Evolutionary conservation across 495 filamentous ascomycete genomes (phyloP), one percentile per base, ranked within the genome.

Genomic region (Xylaria sp.): DNA sequence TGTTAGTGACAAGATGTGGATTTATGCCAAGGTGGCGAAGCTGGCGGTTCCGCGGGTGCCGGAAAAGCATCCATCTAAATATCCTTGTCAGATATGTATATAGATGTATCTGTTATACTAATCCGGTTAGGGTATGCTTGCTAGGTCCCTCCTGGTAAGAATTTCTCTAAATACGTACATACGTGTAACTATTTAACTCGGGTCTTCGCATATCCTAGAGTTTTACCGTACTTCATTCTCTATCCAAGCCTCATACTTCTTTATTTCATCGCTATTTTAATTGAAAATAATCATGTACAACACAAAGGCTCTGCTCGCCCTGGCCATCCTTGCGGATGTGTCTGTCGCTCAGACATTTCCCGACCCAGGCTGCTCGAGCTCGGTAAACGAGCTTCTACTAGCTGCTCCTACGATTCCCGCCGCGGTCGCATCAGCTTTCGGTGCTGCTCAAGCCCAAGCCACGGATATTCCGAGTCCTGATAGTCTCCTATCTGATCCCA

Each of bases 301-400:
- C 33, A n/a, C 46, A 3, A 67, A 67, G 48, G 29, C 43, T 12
- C 35, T 53, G 11, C n/a, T 67, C 35, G n/a, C 64, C 64, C 7
- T 67, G 9, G 35, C 64, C 6, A 48, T 48, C n/a, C 48, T 67
- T 40, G 48, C 48, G 31, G 48, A 29, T 50, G 64, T 21, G 31
- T 67, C 64, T 8, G 11, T 55, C 9, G 64, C 64, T n/a, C 46
- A 53, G 35, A 55, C 19, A 5, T 67, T 24, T 48, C 33, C 48
- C 33, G 31, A 26, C 35, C 48, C 48, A 6, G 64, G 8, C 1
- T 67, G 64, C 35, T 17, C 64, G 5, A 55, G 33, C 15, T 67
- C 21, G 19, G 7, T 40, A 7, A 8, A 6, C 11, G 46, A 21
- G 11, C 33, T 67, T n/a, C 3, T 67, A 2, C 33, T 21, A 14